phyloP scores from a whole-genome alignment of 2,329 filamentous ascomycete genomes.

The Nakataea oryzae region DNA sequence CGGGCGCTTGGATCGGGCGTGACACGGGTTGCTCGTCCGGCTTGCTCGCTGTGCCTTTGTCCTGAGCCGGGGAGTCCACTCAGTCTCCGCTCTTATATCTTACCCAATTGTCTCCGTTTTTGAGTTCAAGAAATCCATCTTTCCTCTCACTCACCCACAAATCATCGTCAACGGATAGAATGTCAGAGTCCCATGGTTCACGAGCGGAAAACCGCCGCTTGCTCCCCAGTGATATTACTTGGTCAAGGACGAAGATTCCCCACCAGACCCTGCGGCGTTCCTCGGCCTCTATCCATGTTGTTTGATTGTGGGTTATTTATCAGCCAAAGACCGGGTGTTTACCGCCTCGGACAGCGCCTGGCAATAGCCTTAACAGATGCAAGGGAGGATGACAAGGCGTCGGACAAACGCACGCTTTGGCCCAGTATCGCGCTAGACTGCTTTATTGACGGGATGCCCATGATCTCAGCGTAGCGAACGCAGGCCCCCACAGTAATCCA shows the following conservation, averaged over 20 bases:
- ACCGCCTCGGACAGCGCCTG: neutral
- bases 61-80: constrained; percentile 12
- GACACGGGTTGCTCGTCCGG: constrained; percentile 18
- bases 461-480: constrained; percentile 30
- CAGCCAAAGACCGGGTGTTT: no score
- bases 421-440: constrained; percentile 26
- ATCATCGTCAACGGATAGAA: constrained; percentile 25
- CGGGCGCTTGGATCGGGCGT: constrained; percentile 30
- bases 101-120: no score
- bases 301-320: constrained; percentile 12
- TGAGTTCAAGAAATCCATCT: no score
- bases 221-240: constrained; percentile 18
- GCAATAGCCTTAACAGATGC: neutral
- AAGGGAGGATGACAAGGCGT: neutral
- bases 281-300: constrained; percentile 35
- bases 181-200: constrained; percentile 11
- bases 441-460: constrained; percentile 27
- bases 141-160: constrained; percentile 22
- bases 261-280: constrained; percentile 36
- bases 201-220: constrained; percentile 13
- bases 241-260: constrained; percentile 34
- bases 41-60: constrained; percentile 21
- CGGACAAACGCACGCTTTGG: constrained; percentile 19
- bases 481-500: constrained; percentile 35
- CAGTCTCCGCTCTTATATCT: no score